Evolutionary conservation across 2,329 filamentous ascomycete species (phyloP).

Genomic region (Diaporthe caulivora): DNA sequence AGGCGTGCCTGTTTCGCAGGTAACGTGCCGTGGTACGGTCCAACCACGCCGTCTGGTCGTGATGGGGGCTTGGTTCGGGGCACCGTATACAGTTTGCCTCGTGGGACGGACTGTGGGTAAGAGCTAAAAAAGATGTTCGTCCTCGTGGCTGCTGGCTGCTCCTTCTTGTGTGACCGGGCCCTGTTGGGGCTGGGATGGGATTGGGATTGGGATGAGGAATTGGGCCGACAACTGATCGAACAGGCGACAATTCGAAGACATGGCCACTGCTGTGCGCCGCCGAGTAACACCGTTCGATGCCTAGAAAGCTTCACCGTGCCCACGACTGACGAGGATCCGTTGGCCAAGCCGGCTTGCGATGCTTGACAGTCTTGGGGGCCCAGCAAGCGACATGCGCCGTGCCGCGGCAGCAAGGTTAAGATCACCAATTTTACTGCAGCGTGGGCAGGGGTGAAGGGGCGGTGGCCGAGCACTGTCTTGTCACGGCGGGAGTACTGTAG

Average conservation of each 20-base stretch:
- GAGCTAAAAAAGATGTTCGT: background rate
- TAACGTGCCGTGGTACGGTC: slow-evolving; percentile 19
- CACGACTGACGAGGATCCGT: slow-evolving; percentile 8
- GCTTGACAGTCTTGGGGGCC: slow-evolving; percentile 25
- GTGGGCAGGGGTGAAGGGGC: background rate
- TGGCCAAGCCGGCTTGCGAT: slow-evolving; percentile 22
- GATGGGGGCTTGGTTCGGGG: background rate
- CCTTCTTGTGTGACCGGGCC: slow-evolving; percentile 1
- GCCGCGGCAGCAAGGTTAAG: background rate
- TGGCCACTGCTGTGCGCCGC: slow-evolving; percentile 10
- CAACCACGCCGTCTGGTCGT: background rate
- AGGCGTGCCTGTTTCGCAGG: background rate
- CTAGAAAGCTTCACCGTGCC: slow-evolving; percentile 29
- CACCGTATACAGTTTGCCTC: background rate
- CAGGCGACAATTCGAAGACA: slow-evolving; percentile 23
- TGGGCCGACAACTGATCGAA: slow-evolving; percentile 23
- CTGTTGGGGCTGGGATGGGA: slow-evolving; percentile 1
- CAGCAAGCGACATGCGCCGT: slow-evolving; percentile 7
- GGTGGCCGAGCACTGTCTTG: background rate
- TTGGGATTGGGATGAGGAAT: background rate
- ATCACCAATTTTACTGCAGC: slow-evolving; percentile 2
- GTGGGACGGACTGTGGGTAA: slow-evolving; percentile 1
- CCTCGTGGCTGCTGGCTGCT: slow-evolving; percentile 14
- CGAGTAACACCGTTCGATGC: slow-evolving; percentile 21
- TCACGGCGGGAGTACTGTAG: background rate